Evolutionary conservation across 2,329 filamentous ascomycete species (phyloP).

Genomic region (Colletotrichum zoysiae): DNA sequence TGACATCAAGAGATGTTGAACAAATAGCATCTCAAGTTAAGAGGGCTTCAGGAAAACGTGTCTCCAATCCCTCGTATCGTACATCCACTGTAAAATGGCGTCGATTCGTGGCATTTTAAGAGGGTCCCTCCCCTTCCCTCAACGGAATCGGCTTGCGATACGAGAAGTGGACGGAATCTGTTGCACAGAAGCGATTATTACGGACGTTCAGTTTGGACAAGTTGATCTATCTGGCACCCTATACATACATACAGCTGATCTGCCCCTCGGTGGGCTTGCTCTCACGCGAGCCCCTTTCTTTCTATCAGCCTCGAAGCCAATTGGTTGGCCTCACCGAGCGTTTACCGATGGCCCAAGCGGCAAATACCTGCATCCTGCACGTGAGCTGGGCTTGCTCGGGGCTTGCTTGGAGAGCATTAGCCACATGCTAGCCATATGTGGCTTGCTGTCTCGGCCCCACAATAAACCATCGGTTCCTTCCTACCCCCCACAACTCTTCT

Average conservation of each 20-base stretch:
- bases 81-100: too few relatives aligned
- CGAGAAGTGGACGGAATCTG: neutral
- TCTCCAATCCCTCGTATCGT: too few relatives aligned
- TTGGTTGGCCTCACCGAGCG: neutral
- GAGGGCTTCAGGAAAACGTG: too few relatives aligned
- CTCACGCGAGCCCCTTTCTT: neutral
- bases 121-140: too few relatives aligned
- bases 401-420: neutral
- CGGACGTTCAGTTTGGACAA: neutral
- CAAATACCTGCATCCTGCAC: conserved; percentile 3
- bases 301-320: neutral
- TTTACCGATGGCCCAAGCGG: neutral
- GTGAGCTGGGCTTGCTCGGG: conserved; percentile 28
- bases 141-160: too few relatives aligned
- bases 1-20: neutral
- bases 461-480: too few relatives aligned
- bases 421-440: conserved; percentile 34
- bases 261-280: neutral
- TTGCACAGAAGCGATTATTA: neutral
- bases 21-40: neutral
- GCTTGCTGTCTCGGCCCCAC: conserved; percentile 2
- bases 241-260: neutral
- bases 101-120: too few relatives aligned
- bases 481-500: too few relatives aligned
- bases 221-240: neutral